Evolutionary conservation across 2,329 filamentous ascomycete species (phyloP), one percentile per base, ranked within the genome.

Genomic region (Cladosporium phlei): DNA sequence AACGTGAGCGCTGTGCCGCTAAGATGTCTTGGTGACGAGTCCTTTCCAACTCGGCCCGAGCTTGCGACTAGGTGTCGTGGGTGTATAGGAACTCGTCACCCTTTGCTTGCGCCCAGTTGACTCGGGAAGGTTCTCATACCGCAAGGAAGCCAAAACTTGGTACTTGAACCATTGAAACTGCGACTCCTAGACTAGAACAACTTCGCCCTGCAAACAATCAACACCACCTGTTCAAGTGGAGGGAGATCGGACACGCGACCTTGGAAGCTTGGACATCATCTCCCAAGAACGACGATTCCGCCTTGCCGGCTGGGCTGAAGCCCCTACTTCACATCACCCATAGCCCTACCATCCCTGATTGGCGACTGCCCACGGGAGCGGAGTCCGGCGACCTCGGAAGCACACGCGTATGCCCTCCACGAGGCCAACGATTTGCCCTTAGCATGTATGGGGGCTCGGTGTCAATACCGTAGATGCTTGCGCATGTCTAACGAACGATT

Each of bases 251-350:
- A n/a, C n/a, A n/a, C n/a, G n/a, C n/a, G n/a, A n/a, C n/a, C 22
- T 21, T 7, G 6, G 5, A 29, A 27, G 37, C 37, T 28, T 16
- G 16, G 37, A 39, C 37, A 21, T 17, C 37, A 10, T 39, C 17
- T 9, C 24, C 37, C 37, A 39, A 39, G 37, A 39, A 27, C 16
- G 19, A 20, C 24, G 5, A 39, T 22, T 39, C 37, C 37, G 37
- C 16, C 37, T 39, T 39, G 37, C 37, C 37, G 37, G 37, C 37
- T 39, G 37, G 37, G 37, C 25, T 39, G 37, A 29, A 39, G 16
- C 25, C 16, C 11, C 37, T 29, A 39, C 37, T 11, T n/a, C 24
- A 22, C 27, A 27, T 16, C 14, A 28, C 37, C 37, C 9, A 10
- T 22, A 39, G 24, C 37, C 17, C 37, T 39, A 39, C 25, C 11